phyloP scores from a whole-genome alignment of 1,139 yeast genomes.

The Pichia sp. region DNA sequence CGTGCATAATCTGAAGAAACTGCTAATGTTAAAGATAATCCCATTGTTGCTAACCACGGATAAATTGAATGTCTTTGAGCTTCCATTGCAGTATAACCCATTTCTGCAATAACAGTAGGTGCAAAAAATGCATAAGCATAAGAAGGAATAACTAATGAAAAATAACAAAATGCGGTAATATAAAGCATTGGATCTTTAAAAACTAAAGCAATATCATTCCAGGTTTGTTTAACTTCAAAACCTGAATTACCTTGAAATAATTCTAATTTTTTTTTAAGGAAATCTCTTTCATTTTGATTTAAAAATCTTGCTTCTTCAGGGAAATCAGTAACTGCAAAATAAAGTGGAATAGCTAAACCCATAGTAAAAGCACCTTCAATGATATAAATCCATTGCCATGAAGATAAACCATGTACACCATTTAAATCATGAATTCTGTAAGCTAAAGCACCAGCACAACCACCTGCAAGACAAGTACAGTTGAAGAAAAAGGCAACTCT shows the following conservation, averaged over 20 bases:
- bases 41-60: conserved; percentile 70
- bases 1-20: conserved; percentile 43
- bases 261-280: conserved; percentile 50
- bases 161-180: conserved; percentile 55
- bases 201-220: conserved; percentile 37
- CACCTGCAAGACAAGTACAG: conserved; percentile 72
- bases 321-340: conserved; percentile 65
- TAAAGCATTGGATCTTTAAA: conserved; percentile 51
- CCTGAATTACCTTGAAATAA: conserved; percentile 53
- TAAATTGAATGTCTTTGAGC: conserved; percentile 67
- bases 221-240: conserved; percentile 42
- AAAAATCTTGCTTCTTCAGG: conserved; percentile 57
- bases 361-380: conserved; percentile 70
- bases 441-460: conserved; percentile 76
- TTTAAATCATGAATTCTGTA: conserved; percentile 50
- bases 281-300: conserved; percentile 40
- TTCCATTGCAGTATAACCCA: conserved; percentile 54
- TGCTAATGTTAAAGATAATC: conserved; percentile 43
- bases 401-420: conserved; percentile 42
- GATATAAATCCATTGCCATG: conserved; percentile 74
- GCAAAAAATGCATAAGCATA: conserved; percentile 72
- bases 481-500: conserved; percentile 64
- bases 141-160: conserved; percentile 59
- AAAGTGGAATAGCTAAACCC: conserved; percentile 55
- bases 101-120: conserved; percentile 53